Conservation (phyloP, 305 asterid species). For the Caryopteris hybrid region DNA sequence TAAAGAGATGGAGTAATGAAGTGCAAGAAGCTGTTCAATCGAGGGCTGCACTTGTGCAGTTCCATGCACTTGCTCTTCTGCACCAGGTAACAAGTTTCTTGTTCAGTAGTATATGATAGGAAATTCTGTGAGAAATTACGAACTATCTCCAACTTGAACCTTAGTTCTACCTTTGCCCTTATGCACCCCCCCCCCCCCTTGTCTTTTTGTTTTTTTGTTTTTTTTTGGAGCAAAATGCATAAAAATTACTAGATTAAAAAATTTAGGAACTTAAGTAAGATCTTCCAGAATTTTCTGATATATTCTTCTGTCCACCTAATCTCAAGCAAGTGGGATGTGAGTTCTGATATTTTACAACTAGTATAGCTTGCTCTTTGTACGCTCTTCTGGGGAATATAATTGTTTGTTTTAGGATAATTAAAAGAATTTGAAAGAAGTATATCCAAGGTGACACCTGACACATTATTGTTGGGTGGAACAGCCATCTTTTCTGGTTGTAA, state of each 20-base stretch:
- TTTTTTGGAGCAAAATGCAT: too few species aligned
- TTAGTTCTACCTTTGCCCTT: background rate
- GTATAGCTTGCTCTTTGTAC: background rate
- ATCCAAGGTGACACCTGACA: background rate
- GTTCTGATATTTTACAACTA: constrained; percentile 1
- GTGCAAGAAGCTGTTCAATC: constrained; percentile 99
- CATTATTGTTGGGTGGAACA: background rate
- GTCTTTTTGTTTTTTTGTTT: too few species aligned
- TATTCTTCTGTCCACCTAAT: background rate
- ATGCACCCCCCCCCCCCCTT: too few species aligned
- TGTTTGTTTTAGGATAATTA: background rate
- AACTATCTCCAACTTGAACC: background rate
- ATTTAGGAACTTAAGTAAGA: too few species aligned
- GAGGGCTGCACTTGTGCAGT: constrained; percentile 95
- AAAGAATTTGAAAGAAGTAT: background rate
- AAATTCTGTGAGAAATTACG: background rate
- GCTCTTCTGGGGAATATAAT: background rate
- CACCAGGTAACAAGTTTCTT: constrained; percentile 68
- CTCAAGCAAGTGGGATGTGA: constrained; percentile 1
- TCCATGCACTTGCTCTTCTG: constrained; percentile 93
- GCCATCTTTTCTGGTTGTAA: background rate
- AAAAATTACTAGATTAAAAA: too few species aligned
- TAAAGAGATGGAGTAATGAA: constrained; percentile 99
- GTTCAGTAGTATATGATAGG: background rate
- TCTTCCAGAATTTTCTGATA: too few species aligned